A percentile compares a stretch with the other conserved stretches of the same genome.
Conservation (phyloP, 2,329 filamentous ascomycete species). For the Talaromyces piceae region DNA sequence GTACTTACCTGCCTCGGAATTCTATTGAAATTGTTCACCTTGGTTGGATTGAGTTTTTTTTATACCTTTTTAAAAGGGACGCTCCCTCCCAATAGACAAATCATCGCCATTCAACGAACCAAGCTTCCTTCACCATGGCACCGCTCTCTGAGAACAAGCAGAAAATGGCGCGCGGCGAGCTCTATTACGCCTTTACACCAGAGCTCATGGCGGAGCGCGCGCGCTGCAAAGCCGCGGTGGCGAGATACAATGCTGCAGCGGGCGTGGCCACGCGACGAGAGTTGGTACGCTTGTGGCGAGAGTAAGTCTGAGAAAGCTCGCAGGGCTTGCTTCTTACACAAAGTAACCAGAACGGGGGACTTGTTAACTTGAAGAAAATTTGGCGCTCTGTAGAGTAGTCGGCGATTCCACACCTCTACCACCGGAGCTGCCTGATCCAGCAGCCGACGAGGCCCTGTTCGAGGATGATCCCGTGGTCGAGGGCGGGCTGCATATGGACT, state of each 20-base stretch:
- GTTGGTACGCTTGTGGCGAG: conserved; percentile 58
- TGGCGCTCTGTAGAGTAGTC: background rate
- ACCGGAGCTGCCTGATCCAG: conserved; percentile 46
- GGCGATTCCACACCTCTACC: conserved; percentile 57
- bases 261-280: conserved; percentile 54
- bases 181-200: conserved; percentile 68
- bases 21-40: too few species aligned
- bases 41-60: too few species aligned
- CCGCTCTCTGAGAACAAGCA: conserved; percentile 14
- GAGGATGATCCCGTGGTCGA: conserved; percentile 62
- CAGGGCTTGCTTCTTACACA: conserved; percentile 3
- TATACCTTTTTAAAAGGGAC: background rate
- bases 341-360: background rate
- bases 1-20: too few species aligned
- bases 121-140: background rate
- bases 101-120: too few species aligned
- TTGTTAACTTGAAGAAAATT: background rate
- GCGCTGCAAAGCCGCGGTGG: conserved; percentile 50
- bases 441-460: conserved; percentile 60
- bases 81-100: background rate
- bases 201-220: conserved; percentile 56
- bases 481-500: conserved; percentile 63
- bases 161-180: conserved; percentile 58
- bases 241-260: conserved; percentile 55
- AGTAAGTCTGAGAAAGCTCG: conserved; percentile 55